phyloP scores from a whole-genome alignment of 2,329 filamentous ascomycete species.

The Aspergillus novoparasiticus region DNA sequence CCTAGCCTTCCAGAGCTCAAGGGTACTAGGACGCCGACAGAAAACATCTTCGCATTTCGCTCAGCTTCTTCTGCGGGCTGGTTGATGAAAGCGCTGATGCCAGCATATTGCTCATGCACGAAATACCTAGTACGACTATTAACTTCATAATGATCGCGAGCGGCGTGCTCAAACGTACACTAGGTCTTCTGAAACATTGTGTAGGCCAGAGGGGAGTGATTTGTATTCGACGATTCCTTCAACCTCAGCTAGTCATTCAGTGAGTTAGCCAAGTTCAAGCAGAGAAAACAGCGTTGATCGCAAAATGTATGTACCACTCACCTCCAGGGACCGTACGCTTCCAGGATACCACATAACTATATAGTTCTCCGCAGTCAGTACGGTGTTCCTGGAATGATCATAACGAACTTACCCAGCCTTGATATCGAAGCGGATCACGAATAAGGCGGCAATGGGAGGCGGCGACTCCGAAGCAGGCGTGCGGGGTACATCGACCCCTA shows the following conservation, averaged over 20 bases:
- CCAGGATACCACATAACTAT: slow-evolving; percentile 81
- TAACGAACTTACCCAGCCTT: slow-evolving; percentile 72
- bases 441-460: slow-evolving; percentile 70
- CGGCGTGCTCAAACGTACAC: slow-evolving; percentile 46
- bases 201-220: slow-evolving; percentile 87
- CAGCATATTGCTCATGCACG: slow-evolving; percentile 79
- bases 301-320: slow-evolving; percentile 37
- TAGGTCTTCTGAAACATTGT: slow-evolving; percentile 84
- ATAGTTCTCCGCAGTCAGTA: slow-evolving; percentile 1
- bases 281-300: slow-evolving; percentile 1
- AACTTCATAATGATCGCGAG: slow-evolving; percentile 12
- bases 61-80: slow-evolving; percentile 74
- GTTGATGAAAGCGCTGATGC: slow-evolving; percentile 90
- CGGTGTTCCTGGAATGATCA: not conserved
- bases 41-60: slow-evolving; percentile 88
- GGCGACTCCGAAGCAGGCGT: slow-evolving; percentile 38
- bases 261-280: slow-evolving; percentile 22
- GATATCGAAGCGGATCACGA: slow-evolving; percentile 89
- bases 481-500: slow-evolving; percentile 39
- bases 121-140: slow-evolving; percentile 71
- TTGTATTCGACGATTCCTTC: slow-evolving; percentile 95
- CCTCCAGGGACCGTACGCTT: slow-evolving; percentile 71
- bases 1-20: slow-evolving; percentile 83
- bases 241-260: slow-evolving; percentile 54
- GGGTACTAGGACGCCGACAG: slow-evolving; percentile 85